Evolutionary conservation across 2,329 filamentous ascomycete genomes (phyloP), one percentile per base, ranked within the genome.

Genomic region (Apiospora arundinis): DNA sequence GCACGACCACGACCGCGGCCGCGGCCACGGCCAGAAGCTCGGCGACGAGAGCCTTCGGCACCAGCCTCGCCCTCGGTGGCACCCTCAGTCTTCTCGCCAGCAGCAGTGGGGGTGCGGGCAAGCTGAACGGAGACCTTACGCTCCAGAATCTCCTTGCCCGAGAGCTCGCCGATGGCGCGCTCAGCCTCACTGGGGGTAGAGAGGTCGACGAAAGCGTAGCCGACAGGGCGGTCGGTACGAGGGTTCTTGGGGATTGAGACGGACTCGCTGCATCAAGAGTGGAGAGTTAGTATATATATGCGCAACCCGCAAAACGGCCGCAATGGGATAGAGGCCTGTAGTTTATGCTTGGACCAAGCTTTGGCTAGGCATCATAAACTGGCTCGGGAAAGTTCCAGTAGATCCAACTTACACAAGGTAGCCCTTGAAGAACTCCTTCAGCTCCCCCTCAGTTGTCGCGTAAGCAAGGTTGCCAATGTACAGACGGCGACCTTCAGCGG

Each of bases 401-500:
- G 32, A 25, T 25, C 66, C 37, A 40, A 93, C 95, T 90, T 91
- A 99, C 96, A 99, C 94, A 89, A 96, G 93, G 90, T 97, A 98
- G 86, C 92, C 93, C 90, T 96, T 95, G 93, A 99, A 99, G 91
- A 99, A 99, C 81, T 96, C 93, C 90, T 97, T 97, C 91, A 99
- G 94, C 92, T 98, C 95, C 92, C 93, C 96, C 93, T 98, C 96
- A 85, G 95, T 97, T 92, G 96, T 98, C 92, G 95, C 95, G 86
- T 99, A 99, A 82, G 96, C 96, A 91, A 99, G 93, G 90, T 99
- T 99, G 90, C 96, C 96, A 89, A 99, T 98, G 89, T 99, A 99
- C 81, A 99, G 93, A 88, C 96, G 94, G 89, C 96, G 94, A 85
- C 96, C 95, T 90, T 99, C 96, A 86, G 95, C 95, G 85, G 96